These are phyloP conservation scores for Hippophae gyantsensis DNA, from an alignment of 306 rosid species.

Conservation along the genomic window DNA sequence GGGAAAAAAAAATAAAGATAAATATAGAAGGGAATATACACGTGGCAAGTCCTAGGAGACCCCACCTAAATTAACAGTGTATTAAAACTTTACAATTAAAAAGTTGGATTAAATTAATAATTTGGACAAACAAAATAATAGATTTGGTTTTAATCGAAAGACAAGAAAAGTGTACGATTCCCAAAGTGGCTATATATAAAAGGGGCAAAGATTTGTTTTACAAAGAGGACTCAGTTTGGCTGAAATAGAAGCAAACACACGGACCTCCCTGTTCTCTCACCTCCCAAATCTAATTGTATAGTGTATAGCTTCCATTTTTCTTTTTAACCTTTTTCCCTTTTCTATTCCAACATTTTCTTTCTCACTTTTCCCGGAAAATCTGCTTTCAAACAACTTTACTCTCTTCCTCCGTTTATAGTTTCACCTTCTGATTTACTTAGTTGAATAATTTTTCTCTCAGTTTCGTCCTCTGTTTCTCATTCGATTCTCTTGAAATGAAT, in stretches of 20 bases:
- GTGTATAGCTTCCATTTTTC: not conserved
- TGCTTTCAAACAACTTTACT: not conserved
- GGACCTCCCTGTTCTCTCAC: not conserved
- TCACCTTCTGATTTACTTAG: not conserved
- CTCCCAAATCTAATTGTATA: not conserved
- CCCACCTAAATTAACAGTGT: too few species aligned
- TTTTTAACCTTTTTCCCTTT: not conserved
- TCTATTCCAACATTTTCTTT: not conserved
- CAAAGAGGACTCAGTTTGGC: conserved; percentile 11
- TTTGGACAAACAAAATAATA: too few species aligned
- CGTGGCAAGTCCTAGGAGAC: too few species aligned
- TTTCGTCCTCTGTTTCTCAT: not conserved
- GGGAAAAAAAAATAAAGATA: too few species aligned
- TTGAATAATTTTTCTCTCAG: not conserved
- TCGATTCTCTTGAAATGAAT: conserved; percentile 21
- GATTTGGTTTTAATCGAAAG: not conserved
- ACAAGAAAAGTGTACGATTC: not conserved
- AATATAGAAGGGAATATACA: too few species aligned
- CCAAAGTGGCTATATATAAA: not conserved
- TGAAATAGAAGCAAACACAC: conserved; percentile 3
- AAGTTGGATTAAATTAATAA: too few species aligned
- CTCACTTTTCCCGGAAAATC: conserved; percentile 7
- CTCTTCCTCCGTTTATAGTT: not conserved
- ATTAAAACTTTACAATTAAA: too few species aligned
- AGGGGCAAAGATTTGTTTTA: conserved; percentile 8